Conservation (phyloP, 805 yeast genomes). For the Groenewaldozyma salmanticensis region DNA sequence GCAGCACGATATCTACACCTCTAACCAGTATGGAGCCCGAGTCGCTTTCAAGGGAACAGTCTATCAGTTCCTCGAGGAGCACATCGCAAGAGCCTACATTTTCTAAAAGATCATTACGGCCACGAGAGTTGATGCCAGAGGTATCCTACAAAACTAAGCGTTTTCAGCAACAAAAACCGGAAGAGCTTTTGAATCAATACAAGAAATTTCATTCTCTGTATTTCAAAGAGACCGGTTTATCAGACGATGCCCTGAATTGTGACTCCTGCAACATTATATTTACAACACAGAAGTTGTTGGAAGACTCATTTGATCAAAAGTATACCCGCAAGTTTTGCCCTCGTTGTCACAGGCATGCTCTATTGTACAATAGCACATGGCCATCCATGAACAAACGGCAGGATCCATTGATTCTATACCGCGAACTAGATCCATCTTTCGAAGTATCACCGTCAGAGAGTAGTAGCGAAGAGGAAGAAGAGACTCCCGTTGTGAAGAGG, state of each 20-base stretch:
- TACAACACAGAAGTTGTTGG: conserved; percentile 7
- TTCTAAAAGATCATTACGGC: not conserved
- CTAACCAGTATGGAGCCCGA: conserved; percentile 13
- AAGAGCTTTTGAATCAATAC: not conserved
- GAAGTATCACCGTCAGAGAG: conserved; percentile 3
- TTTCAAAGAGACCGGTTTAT: not conserved
- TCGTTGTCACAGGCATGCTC: conserved; percentile 26
- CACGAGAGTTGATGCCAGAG: not conserved
- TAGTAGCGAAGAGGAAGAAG: conserved; percentile 6
- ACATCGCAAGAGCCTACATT: not conserved
- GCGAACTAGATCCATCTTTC: not conserved
- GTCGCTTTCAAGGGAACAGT: no score
- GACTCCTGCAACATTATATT: conserved; percentile 14
- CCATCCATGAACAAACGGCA: conserved; percentile 16
- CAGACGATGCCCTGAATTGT: conserved; percentile 10
- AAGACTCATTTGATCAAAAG: conserved; percentile 6
- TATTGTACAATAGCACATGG: conserved; percentile 22
- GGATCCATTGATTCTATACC: conserved; percentile 1
- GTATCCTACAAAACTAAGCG: not conserved
- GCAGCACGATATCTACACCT: conserved; percentile 3
- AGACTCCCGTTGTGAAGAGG: not conserved
- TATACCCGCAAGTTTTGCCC: conserved; percentile 18
- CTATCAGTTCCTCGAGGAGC: not conserved
- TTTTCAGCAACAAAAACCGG: not conserved
- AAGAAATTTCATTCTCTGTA: not conserved